Percentiles rank a stretch among this genome's conserved stretches.
phyloP scores from a whole-genome alignment of 1,284 basidiomycete genomes.

The Malassezia vespertilionis region DNA sequence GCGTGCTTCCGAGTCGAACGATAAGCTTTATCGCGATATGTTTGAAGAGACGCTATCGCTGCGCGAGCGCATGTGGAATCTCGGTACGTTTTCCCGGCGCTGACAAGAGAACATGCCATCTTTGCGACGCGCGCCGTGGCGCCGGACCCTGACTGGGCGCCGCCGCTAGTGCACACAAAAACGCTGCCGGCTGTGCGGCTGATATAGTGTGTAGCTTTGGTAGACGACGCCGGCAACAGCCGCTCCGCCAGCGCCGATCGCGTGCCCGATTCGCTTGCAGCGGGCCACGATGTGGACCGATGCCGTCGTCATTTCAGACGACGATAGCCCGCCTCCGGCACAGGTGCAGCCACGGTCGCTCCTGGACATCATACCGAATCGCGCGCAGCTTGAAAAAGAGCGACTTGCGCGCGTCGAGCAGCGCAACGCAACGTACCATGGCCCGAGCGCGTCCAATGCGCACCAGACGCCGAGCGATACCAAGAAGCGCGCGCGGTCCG shows the following conservation, averaged over 20 bases:
- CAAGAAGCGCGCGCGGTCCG: no score
- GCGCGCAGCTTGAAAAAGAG: conserved; percentile 31
- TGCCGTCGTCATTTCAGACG: not conserved
- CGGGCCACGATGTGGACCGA: conserved; percentile 1
- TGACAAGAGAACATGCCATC: conserved; percentile 11
- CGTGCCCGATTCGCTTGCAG: no score
- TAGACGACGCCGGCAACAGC: no score
- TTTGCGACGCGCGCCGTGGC: conserved; percentile 12
- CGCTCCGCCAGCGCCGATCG: no score
- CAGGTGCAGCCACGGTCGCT: not conserved
- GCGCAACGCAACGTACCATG: no score
- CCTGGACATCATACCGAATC: conserved; percentile 21
- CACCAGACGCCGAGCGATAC: no score
- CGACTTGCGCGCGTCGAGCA: conserved; percentile 24
- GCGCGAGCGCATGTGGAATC: conserved; percentile 14
- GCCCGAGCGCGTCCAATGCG: no score
- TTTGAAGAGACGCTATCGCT: conserved; percentile 15
- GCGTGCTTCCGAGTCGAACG: conserved; percentile 2
- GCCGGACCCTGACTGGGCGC: conserved; percentile 3
- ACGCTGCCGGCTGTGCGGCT: conserved; percentile 14
- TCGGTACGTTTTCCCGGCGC: conserved; percentile 6
- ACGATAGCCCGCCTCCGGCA: not conserved
- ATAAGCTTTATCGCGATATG: conserved; percentile 12
- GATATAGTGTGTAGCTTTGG: not conserved
- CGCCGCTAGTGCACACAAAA: not conserved